These are phyloP conservation scores for Salix dunnii DNA, from an alignment of 345 rosid genomes.

Conservation along the genomic window DNA sequence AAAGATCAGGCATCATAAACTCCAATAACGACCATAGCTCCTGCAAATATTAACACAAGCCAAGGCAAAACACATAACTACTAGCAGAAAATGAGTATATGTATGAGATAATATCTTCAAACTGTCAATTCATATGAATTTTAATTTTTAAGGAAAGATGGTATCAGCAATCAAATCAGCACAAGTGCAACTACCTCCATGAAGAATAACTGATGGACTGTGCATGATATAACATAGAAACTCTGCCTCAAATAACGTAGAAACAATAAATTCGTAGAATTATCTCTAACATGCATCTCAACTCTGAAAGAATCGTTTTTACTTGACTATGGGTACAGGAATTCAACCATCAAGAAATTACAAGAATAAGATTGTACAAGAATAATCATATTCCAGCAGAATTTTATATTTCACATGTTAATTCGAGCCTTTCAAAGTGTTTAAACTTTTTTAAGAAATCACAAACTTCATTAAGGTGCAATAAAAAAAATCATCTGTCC, in stretches of 20 bases:
- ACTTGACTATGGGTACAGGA: too few species aligned
- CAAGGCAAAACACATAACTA: slow-evolving; percentile 16
- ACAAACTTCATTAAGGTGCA: not conserved
- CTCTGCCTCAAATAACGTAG: not conserved
- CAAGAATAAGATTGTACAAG: too few species aligned
- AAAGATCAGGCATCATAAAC: slow-evolving; percentile 95
- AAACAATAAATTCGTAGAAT: too few species aligned
- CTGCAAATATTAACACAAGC: slow-evolving; percentile 39
- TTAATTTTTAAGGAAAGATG: not conserved
- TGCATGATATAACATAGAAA: not conserved
- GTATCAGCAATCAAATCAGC: not conserved
- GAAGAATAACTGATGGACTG: not conserved
- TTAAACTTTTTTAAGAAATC: not conserved
- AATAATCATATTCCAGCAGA: not conserved
- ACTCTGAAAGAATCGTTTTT: too few species aligned
- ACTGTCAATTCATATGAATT: not conserved
- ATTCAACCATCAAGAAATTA: too few species aligned
- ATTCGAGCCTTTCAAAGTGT: not conserved
- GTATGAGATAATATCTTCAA: not conserved
- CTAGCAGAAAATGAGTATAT: not conserved
- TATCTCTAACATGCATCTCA: too few species aligned
- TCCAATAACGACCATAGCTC: slow-evolving; percentile 95
- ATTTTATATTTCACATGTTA: not conserved
- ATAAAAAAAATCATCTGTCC: not conserved
- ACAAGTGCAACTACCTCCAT: not conserved